These are phyloP conservation scores for Phyllosticta citriasiana DNA, from an alignment of 2,329 filamentous ascomycete species.

Conservation along the genomic window DNA sequence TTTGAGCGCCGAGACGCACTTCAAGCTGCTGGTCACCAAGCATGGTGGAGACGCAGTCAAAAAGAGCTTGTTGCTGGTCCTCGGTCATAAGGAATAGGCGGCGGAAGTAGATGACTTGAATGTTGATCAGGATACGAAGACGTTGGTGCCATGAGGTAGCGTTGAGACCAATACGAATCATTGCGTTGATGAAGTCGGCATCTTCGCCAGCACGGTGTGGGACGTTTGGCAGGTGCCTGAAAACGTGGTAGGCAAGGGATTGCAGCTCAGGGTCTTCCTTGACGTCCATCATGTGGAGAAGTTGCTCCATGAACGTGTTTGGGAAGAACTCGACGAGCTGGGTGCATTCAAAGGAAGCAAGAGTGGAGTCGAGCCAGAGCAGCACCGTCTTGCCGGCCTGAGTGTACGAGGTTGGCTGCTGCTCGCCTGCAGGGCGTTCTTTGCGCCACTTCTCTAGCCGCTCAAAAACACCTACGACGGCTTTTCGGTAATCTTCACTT, in stretches of 20 bases:
- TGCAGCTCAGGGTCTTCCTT: constrained; percentile 97
- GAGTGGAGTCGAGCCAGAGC: constrained; percentile 83
- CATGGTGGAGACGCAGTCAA: constrained; percentile 93
- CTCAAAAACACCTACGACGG: constrained; percentile 64
- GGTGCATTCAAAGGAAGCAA: constrained; percentile 87
- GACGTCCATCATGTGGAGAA: constrained; percentile 99
- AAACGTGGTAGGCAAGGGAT: constrained; percentile 89
- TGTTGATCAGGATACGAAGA: constrained; percentile 88
- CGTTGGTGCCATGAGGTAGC: constrained; percentile 92
- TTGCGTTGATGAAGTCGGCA: constrained; percentile 67
- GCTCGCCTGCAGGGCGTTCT: constrained; percentile 74
- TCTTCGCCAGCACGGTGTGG: constrained; percentile 84
- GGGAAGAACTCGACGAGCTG: constrained; percentile 88
- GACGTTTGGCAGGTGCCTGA: constrained; percentile 91
- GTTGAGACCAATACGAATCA: constrained; percentile 79
- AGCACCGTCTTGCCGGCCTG: constrained; percentile 93
- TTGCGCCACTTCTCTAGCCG: constrained; percentile 80
- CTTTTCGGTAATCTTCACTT: constrained; percentile 59
- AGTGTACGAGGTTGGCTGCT: constrained; percentile 89
- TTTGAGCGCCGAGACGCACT: constrained; percentile 84
- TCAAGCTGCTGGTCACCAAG: constrained; percentile 84
- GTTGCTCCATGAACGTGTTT: constrained; percentile 76
- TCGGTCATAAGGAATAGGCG: constrained; percentile 77
- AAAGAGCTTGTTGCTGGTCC: constrained; percentile 67
- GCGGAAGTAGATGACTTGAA: constrained; percentile 97